A percentile compares a stretch with the other conserved stretches of the same genome.
Conservation (phyloP, 352 stramenopile genomes). For the Globisporangium ultimum region DNA sequence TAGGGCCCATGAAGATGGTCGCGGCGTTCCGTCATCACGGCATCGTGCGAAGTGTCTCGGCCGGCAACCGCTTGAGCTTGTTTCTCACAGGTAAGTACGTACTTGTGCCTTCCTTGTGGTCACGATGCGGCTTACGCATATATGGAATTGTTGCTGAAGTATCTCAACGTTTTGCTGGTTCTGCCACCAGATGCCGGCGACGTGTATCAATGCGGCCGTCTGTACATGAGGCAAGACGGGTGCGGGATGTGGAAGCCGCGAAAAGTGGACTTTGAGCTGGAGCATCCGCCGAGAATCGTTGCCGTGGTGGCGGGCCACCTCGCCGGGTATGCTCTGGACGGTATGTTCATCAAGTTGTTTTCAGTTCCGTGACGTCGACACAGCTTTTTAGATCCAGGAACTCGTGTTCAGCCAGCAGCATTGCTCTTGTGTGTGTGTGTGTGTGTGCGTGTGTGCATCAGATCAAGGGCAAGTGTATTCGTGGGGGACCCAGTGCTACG, state of each 20-base stretch:
- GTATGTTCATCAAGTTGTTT: constrained; percentile 16
- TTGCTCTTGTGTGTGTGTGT: neutral
- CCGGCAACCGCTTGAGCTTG: constrained; percentile 53
- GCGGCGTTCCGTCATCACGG: constrained; percentile 32
- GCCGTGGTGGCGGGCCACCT: constrained; percentile 45
- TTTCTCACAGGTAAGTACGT: constrained; percentile 54
- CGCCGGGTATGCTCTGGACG: constrained; percentile 54
- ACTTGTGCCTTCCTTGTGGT: neutral
- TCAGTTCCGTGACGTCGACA: too few relatives aligned
- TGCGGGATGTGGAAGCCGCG: constrained; percentile 46
- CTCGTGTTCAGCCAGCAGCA: too few relatives aligned
- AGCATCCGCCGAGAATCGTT: constrained; percentile 22
- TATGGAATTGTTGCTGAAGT: neutral
- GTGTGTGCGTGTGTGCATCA: constrained; percentile 10
- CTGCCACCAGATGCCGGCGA: constrained; percentile 20
- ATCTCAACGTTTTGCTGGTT: neutral
- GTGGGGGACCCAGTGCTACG: constrained; percentile 55
- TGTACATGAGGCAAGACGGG: constrained; percentile 55
- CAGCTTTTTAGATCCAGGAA: too few relatives aligned
- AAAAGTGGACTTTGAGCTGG: constrained; percentile 21
- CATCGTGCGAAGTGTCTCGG: constrained; percentile 37
- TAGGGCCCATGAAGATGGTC: constrained; percentile 28
- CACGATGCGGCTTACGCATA: neutral
- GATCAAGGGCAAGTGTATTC: constrained; percentile 43
- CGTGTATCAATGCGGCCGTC: constrained; percentile 48